These are phyloP conservation scores for Verbascum thapsus DNA, from an alignment of 257 asterid genomes.

Conservation along the genomic window DNA sequence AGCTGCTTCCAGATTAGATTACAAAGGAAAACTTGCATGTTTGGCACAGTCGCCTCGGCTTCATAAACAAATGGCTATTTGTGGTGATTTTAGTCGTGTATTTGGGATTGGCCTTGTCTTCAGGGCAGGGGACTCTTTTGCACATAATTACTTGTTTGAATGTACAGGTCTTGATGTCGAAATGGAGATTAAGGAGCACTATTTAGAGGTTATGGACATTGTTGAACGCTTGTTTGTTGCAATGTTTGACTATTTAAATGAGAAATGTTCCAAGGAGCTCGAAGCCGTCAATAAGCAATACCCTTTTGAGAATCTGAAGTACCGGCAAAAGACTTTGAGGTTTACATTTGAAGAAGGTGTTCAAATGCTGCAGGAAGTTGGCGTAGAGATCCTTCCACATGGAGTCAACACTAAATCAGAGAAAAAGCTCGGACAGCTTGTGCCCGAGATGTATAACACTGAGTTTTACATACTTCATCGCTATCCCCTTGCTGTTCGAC, in stretches of 20 bases:
- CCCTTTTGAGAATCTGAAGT: conserved; percentile 87
- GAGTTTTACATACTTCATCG: conserved; percentile 96
- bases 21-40: conserved; percentile 89
- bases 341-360: conserved; percentile 91
- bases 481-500: conserved; percentile 82
- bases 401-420: conserved; percentile 93
- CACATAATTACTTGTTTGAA: conserved; percentile 93
- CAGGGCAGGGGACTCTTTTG: conserved; percentile 89
- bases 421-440: conserved; percentile 88
- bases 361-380: conserved; percentile 91
- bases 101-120: conserved; percentile 88
- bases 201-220: too few species aligned
- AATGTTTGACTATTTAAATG: too few species aligned
- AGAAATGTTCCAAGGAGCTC: conserved; percentile 74
- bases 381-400: conserved; percentile 76
- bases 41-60: conserved; percentile 96
- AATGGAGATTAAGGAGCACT: too few species aligned
- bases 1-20: conserved; percentile 76
- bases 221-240: too few species aligned
- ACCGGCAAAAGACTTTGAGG: conserved; percentile 62
- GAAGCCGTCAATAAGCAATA: conserved; percentile 76
- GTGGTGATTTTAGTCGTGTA: conserved; percentile 85
- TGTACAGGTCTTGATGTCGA: too few species aligned
- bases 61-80: conserved; percentile 89
- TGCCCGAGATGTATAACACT: conserved; percentile 75